phyloP scores from a whole-genome alignment of 441 rosid genomes.

The Geranium incanum region DNA sequence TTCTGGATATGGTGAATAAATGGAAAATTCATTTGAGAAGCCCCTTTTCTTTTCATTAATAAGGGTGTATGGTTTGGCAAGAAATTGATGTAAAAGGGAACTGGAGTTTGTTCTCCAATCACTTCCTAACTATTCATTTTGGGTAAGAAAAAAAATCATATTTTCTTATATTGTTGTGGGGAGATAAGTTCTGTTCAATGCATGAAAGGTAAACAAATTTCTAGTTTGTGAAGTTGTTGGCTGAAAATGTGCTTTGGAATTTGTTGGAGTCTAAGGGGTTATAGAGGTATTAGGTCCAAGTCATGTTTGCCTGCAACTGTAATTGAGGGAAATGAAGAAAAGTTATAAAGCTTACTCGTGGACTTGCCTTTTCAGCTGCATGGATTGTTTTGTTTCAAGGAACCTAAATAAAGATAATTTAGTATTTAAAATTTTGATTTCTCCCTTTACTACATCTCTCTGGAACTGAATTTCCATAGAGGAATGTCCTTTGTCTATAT shows the following conservation, averaged over 20 bases:
- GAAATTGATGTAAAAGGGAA: background rate
- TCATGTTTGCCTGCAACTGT: background rate
- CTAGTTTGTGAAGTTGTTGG: background rate
- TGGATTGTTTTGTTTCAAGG: background rate
- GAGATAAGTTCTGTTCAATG: background rate
- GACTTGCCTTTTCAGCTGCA: background rate
- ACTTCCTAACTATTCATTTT: too few relatives aligned
- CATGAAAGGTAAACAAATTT: background rate
- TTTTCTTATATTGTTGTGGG: background rate
- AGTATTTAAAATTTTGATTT: background rate
- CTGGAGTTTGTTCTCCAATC: too few relatives aligned
- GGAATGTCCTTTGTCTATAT: background rate
- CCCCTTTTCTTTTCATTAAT: background rate
- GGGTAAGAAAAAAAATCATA: too few relatives aligned
- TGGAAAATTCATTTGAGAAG: background rate
- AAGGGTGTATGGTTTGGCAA: too few relatives aligned
- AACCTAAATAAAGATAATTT: background rate
- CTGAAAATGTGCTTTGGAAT: background rate
- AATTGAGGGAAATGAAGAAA: too few relatives aligned
- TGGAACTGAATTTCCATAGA: background rate
- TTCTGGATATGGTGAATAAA: background rate
- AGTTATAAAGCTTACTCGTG: background rate
- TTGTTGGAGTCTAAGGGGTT: background rate
- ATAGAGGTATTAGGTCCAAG: background rate
- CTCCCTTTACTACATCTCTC: background rate